These are phyloP conservation scores for Ilex paraguariensis DNA, from an alignment of 305 asterid species.

Conservation along the genomic window DNA sequence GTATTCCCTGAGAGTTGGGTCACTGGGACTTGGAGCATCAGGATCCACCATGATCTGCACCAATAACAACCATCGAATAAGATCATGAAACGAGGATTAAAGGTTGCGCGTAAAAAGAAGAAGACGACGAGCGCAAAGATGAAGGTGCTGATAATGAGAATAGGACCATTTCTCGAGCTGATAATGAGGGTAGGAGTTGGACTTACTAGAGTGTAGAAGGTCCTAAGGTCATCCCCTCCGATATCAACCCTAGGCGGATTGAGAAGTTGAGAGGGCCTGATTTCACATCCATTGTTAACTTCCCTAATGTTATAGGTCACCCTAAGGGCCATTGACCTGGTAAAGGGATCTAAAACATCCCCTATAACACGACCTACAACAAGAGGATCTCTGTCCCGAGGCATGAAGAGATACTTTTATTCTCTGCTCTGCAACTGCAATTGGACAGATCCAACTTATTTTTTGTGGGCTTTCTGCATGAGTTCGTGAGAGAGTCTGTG, in stretches of 20 bases:
- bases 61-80: too few relatives aligned
- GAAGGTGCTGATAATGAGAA: too few relatives aligned
- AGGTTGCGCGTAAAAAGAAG: too few relatives aligned
- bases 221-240: background rate
- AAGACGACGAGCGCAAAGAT: too few relatives aligned
- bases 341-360: background rate
- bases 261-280: background rate
- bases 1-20: conserved; percentile 48
- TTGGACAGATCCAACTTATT: too few relatives aligned
- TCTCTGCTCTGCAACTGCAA: too few relatives aligned
- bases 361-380: background rate
- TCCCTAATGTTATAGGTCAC: background rate
- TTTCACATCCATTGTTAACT: background rate
- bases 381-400: background rate
- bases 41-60: conserved; percentile 52
- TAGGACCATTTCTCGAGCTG: too few relatives aligned
- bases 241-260: background rate
- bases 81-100: too few relatives aligned
- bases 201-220: background rate
- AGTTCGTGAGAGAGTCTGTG: too few relatives aligned
- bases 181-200: too few relatives aligned
- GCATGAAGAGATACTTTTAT: background rate
- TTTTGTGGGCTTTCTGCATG: too few relatives aligned
- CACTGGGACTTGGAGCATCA: conserved; percentile 51
- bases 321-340: background rate